Evolutionary conservation across 495 filamentous ascomycete species (phyloP), one percentile per base, ranked within the genome.

Genomic region (Cladorrhinum samala): DNA sequence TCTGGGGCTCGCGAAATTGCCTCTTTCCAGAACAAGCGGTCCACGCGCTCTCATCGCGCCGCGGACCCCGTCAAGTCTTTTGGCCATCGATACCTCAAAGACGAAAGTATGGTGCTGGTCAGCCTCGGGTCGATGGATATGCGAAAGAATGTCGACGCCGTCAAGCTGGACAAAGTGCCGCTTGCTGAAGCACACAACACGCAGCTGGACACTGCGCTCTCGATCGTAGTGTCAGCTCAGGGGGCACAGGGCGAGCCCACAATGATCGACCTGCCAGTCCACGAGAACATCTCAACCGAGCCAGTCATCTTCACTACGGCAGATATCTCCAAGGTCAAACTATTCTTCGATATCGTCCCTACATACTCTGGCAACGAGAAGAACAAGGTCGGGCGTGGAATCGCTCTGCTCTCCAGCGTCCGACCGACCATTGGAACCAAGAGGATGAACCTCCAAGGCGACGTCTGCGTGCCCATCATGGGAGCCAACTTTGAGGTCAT

Each of bases 281-380:
- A 95, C 59, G 92, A 96, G 21, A 94, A 92, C 58, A 87, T 96
- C 55, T 86, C 84, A 24, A 96, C 91, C 0, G 91, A 95, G 56
- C 93, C 93, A 0, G 89, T 97, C 25, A 79, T 86, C 0, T 97
- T 98, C 69, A 86, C 83, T 49, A 83, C 92, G 0, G 75, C 67
- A 14, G 90, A 97, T 63, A 76, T 81, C 2, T 76, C 78, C 50
- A 90, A 89, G 60, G 91, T 96, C 38, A 89, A 90, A 68, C 73
- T 98, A 18, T 74, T 93, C 36, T 98, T 98, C 59, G 93, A 98
- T 62, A 89, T 98, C 50, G 84, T 97, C 9, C 93, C 92, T n/a
- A 97, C 94, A 1, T 96, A 97, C 72, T 83, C 91, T 36, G 94
- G 91, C n/a, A 84, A 84, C 16, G 82, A 88, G 46, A 89, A 95